Evolutionary conservation across 495 filamentous ascomycete genomes (phyloP).

Genomic region (Aspergillus coremiiformis): DNA sequence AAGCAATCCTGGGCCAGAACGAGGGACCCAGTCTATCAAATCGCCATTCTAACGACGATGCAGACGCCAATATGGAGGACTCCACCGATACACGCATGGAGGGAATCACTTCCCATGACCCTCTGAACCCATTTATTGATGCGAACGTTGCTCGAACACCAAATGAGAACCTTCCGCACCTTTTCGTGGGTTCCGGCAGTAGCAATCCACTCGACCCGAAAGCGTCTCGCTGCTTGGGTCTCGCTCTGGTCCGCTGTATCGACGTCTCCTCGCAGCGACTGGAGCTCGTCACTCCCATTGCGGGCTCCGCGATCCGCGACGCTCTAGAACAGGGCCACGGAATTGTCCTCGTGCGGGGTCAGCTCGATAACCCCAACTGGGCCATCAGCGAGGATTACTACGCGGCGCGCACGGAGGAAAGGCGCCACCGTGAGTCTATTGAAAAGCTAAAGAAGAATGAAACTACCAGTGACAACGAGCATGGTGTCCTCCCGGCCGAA

Average conservation of each 20-base stretch:
- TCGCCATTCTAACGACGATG: conserved; percentile 2
- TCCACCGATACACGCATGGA: neutral
- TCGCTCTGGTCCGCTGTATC: conserved; percentile 47
- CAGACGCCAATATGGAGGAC: conserved; percentile 23
- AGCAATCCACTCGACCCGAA: conserved; percentile 36
- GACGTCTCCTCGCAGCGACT: conserved; percentile 30
- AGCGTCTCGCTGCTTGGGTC: conserved; percentile 40
- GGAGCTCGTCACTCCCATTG: conserved; percentile 44
- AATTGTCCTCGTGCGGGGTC: conserved; percentile 47
- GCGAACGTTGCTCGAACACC: conserved; percentile 26
- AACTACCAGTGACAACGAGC: neutral
- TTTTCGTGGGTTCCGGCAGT: conserved; percentile 34
- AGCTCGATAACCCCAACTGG: conserved; percentile 47
- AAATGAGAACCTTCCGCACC: conserved; percentile 33
- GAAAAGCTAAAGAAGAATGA: conserved; percentile 20
- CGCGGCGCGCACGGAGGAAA: conserved; percentile 33
- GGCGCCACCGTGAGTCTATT: conserved; percentile 22
- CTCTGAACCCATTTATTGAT: conserved; percentile 7
- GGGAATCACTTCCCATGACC: neutral
- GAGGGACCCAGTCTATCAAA: neutral
- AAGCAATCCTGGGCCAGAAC: conserved; percentile 21
- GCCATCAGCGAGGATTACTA: conserved; percentile 42
- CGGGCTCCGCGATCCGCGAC: conserved; percentile 23
- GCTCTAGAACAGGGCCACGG: conserved; percentile 28
- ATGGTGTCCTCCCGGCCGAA: conserved; percentile 9